These are phyloP conservation scores for Coleophoma cylindrospora DNA, from an alignment of 2,329 filamentous ascomycete species.

Conservation along the genomic window DNA sequence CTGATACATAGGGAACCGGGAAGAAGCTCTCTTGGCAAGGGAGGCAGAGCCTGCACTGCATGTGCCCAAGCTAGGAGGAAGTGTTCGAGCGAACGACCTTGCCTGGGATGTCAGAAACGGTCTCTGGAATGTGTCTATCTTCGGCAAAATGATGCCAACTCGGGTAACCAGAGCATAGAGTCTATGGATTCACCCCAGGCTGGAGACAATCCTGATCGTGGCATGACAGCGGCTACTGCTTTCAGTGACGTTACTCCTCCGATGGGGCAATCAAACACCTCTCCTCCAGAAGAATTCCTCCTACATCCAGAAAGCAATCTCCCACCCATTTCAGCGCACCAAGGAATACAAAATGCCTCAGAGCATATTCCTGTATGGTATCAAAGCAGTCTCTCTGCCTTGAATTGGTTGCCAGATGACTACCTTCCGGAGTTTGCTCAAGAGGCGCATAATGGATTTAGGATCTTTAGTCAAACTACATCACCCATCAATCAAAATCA, in stretches of 20 bases:
- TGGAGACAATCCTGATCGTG: neutral
- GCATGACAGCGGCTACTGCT: too few relatives aligned
- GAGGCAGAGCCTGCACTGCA: conserved; percentile 14
- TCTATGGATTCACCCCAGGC: neutral
- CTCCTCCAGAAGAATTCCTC: too few relatives aligned
- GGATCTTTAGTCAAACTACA: too few relatives aligned
- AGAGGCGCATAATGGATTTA: too few relatives aligned
- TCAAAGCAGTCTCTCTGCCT: conserved; percentile 14
- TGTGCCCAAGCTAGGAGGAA: conserved; percentile 16
- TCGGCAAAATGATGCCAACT: neutral
- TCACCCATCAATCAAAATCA: too few relatives aligned
- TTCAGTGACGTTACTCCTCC: too few relatives aligned
- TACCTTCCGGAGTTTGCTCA: conserved; percentile 12
- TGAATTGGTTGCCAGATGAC: conserved; percentile 21
- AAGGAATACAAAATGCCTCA: too few relatives aligned
- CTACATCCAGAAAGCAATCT: too few relatives aligned
- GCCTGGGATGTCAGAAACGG: conserved; percentile 13
- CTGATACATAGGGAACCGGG: conserved; percentile 15
- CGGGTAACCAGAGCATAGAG: neutral
- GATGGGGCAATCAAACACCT: too few relatives aligned
- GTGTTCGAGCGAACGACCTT: conserved; percentile 14
- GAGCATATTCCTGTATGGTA: conserved; percentile 6
- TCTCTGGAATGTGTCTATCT: conserved; percentile 14
- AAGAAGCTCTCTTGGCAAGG: conserved; percentile 13
- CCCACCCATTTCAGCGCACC: too few relatives aligned